Base-by-base conservation (phyloP, 2,329 filamentous ascomycete species). In the Fusarium clavum region DNA sequence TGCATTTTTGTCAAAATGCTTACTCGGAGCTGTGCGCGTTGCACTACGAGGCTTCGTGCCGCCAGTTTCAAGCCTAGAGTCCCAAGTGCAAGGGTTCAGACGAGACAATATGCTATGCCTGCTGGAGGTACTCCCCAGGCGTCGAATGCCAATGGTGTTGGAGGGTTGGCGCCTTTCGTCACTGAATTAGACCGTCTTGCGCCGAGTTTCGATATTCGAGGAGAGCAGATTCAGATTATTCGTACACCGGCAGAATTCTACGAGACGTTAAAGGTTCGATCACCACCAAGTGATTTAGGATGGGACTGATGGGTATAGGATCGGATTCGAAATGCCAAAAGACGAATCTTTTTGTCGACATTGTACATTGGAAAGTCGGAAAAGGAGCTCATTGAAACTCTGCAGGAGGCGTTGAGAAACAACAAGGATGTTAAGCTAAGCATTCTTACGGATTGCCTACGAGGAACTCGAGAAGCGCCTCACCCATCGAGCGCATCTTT, bases 361-460 rank as follows among this genome's bases (percentile, higher is more conserved):
- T 83, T 99, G 55, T 99, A 99, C 79, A 96, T 99, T 78, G 96
- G 96, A 69, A 97, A 95, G 79, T 92, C 92, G 3, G 96, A 99
- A 81, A 87, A 91, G 80, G 96, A 98, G 74, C 86, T 99, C 76
- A 93, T 98, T 61, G 85, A 89, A 20, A 93, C 91, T 0, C 83
- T 99, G 45, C 90, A 90, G 71, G 86, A 92, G 68, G 92, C 94
- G 8, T 85, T 99, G 14, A 86, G 88, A 52, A 83, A 83, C 12
- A 97, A 97, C 67, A 90, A 93, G 0, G 82, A 91, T 8, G 86
- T 99, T 25, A 91, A 89, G 75, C 86, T 99, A 45, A 97, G 93
- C 70, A 93, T 99, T 71, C 84, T 99, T 20, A 98, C 95, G 3
- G 96, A 99, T 80, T 92, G 92, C 7, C 84, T 99, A 2, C 90